A percentile compares a stretch with the other conserved stretches of the same genome.
phyloP scores from a whole-genome alignment of 306 rosid genomes.

The Cyamopsis tetragonoloba region DNA sequence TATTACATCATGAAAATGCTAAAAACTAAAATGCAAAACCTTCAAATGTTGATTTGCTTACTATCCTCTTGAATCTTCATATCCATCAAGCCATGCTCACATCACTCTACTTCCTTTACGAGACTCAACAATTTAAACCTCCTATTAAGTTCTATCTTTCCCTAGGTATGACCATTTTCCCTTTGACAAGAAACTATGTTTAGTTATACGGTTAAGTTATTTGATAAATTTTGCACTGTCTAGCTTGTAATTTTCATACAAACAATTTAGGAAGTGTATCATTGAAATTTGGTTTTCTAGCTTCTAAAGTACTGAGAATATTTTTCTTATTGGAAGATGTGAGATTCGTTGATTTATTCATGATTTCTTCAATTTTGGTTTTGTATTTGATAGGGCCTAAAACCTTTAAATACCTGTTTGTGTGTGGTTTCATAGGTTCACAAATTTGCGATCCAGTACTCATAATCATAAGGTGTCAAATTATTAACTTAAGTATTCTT shows the following conservation, averaged over 20 bases:
- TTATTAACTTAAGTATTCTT: background rate
- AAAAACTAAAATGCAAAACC: too few species aligned
- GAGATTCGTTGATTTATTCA: background rate
- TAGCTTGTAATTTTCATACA: background rate
- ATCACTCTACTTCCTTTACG: constrained; percentile 78
- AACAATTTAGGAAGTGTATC: background rate
- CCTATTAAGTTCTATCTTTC: constrained; percentile 72
- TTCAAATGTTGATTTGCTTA: too few species aligned
- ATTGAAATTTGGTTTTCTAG: too few species aligned
- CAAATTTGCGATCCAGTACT: constrained; percentile 6
- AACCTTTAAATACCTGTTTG: background rate
- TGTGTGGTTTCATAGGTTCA: background rate
- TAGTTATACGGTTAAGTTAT: background rate
- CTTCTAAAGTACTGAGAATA: too few species aligned
- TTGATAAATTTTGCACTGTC: background rate
- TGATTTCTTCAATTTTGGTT: background rate
- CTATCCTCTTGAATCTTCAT: too few species aligned
- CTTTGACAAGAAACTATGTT: background rate
- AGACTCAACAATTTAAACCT: constrained; percentile 84
- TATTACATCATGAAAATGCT: too few species aligned
- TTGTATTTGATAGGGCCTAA: background rate
- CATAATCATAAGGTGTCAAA: background rate
- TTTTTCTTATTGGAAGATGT: background rate
- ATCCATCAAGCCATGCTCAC: too few species aligned
- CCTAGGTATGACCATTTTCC: constrained; percentile 47